These are phyloP conservation scores for Colletotrichum tropicale DNA, from an alignment of 2,329 filamentous ascomycete species.

Conservation along the genomic window DNA sequence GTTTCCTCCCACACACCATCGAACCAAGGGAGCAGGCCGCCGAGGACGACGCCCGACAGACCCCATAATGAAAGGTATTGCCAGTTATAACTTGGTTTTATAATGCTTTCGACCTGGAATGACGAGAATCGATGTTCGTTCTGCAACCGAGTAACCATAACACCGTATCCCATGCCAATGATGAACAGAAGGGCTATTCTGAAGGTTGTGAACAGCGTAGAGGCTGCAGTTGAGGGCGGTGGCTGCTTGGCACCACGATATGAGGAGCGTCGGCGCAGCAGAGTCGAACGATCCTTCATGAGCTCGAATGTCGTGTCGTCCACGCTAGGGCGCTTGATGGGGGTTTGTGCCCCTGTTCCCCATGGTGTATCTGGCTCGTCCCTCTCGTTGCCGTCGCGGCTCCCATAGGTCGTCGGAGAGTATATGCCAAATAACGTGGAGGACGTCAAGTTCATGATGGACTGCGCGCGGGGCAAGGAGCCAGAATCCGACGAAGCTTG, in stretches of 20 bases:
- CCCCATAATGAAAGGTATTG: slow-evolving; percentile 84
- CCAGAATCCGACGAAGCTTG: slow-evolving; percentile 33
- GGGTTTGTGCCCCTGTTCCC: slow-evolving; percentile 79
- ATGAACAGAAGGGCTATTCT: slow-evolving; percentile 73
- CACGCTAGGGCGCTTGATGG: slow-evolving; percentile 48
- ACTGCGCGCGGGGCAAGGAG: slow-evolving; percentile 72
- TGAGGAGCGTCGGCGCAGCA: slow-evolving; percentile 37
- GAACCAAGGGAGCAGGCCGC: slow-evolving; percentile 82
- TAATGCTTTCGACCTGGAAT: slow-evolving; percentile 57
- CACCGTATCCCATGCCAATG: slow-evolving; percentile 83
- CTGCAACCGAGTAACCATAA: slow-evolving; percentile 81
- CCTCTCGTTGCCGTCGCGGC: slow-evolving; percentile 40
- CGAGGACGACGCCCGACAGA: slow-evolving; percentile 75
- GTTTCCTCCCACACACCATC: slow-evolving; percentile 75
- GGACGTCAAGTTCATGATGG: slow-evolving; percentile 83
- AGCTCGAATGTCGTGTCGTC: slow-evolving; percentile 51
- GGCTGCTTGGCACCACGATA: slow-evolving; percentile 33
- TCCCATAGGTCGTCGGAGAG: slow-evolving; percentile 65
- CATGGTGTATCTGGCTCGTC: slow-evolving; percentile 74
- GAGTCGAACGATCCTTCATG: slow-evolving; percentile 43
- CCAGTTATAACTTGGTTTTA: slow-evolving; percentile 55
- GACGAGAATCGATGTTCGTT: slow-evolving; percentile 68
- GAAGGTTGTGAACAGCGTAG: slow-evolving; percentile 55
- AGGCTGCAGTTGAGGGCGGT: slow-evolving; percentile 29
- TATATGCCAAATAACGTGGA: slow-evolving; percentile 94